Percentiles rank a stretch among this genome's conserved stretches.
Conservation (phyloP, 2,329 filamentous ascomycete genomes). For the Colletotrichum plurivorum region DNA sequence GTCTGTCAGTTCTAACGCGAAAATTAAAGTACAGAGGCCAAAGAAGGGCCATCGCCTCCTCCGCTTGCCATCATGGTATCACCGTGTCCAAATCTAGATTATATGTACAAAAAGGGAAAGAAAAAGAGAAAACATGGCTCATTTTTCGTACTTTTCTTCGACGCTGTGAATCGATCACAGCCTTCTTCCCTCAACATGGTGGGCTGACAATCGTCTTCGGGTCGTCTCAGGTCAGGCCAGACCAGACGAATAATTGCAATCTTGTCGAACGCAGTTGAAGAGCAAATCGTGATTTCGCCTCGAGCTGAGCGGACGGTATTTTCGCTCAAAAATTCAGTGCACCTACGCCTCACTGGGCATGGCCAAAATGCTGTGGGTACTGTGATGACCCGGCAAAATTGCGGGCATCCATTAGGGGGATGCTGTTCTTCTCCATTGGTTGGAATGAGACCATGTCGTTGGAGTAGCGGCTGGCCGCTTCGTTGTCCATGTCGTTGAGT, state of each 20-base stretch:
- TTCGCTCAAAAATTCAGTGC: neutral
- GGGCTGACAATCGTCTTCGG: neutral
- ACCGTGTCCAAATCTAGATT: conserved; percentile 16
- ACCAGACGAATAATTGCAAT: neutral
- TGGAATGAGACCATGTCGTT: conserved; percentile 56
- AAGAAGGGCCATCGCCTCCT: conserved; percentile 15
- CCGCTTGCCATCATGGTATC: conserved; percentile 38
- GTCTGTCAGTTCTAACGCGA: conserved; percentile 3
- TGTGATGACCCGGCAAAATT: conserved; percentile 56
- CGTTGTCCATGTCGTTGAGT: conserved; percentile 62
- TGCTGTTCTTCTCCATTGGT: conserved; percentile 63
- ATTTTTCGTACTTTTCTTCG: conserved; percentile 9
- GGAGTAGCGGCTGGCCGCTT: conserved; percentile 60
- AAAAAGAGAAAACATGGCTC: conserved; percentile 14
- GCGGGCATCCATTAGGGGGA: conserved; percentile 62
- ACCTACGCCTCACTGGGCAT: conserved; percentile 30
- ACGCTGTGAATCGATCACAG: neutral
- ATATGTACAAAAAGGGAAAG: conserved; percentile 14
- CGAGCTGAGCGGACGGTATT: neutral
- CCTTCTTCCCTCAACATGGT: neutral
- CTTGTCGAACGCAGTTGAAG: neutral
- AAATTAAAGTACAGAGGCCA: conserved; percentile 38
- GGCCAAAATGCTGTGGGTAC: conserved; percentile 41
- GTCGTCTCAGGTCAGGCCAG: conserved; percentile 16
- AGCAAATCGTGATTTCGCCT: neutral